phyloP scores from a whole-genome alignment of 1,284 basidiomycete genomes.

The Ustilago tritici region DNA sequence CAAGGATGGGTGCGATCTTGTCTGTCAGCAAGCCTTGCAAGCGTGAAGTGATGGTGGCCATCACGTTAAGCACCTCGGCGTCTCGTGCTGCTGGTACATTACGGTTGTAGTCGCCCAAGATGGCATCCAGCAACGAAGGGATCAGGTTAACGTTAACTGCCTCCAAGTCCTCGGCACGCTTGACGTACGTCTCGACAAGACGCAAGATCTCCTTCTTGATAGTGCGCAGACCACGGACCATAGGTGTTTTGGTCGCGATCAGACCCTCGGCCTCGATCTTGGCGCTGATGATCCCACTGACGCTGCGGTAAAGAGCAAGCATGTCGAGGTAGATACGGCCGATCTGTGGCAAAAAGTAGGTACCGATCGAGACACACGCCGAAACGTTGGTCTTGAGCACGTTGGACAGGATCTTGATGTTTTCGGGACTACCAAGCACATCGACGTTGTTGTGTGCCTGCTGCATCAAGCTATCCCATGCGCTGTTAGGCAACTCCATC shows the following conservation, averaged over 20 bases:
- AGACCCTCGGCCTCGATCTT: constrained; percentile 82
- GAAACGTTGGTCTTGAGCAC: constrained; percentile 99
- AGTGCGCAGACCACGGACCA: constrained; percentile 91
- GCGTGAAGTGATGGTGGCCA: constrained; percentile 87
- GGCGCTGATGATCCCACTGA: constrained; percentile 96
- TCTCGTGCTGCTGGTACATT: constrained; percentile 95
- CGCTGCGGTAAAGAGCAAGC: constrained; percentile 97
- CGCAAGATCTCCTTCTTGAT: constrained; percentile 99
- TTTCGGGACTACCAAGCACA: constrained; percentile 88
- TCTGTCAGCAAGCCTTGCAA: constrained; percentile 77
- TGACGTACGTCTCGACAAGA: constrained; percentile 95
- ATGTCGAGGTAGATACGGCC: constrained; percentile 97
- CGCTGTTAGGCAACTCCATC: constrained; percentile 97
- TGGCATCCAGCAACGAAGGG: constrained; percentile 94
- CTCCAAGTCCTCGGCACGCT: constrained; percentile 94
- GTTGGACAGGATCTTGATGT: constrained; percentile 96
- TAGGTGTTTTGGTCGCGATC: constrained; percentile 96
- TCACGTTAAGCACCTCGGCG: constrained; percentile 96
- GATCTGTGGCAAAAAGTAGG: constrained; percentile 96
- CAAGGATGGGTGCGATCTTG: constrained; percentile 94
- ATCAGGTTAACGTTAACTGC: constrained; percentile 91
- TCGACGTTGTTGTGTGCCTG: constrained; percentile 95
- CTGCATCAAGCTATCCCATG: constrained; percentile 97
- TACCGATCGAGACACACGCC: constrained; percentile 95
- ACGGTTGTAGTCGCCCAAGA: constrained; percentile 93